A percentile compares a stretch with the other conserved stretches of the same genome.
phyloP scores from a whole-genome alignment of 352 stramenopile species.

The Phytophthora fragariaefolia region DNA sequence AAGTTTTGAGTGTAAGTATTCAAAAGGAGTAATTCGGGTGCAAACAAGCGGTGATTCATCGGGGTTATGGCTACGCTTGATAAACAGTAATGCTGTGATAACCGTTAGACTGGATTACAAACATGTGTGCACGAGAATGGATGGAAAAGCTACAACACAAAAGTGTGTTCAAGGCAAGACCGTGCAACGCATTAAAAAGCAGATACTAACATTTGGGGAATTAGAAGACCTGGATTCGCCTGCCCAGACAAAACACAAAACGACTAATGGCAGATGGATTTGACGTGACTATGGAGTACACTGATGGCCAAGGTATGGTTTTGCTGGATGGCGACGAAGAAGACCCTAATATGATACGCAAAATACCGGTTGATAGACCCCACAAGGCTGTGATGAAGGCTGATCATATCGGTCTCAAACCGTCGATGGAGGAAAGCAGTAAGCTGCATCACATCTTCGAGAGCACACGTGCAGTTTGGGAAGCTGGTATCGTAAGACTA shows the following conservation, averaged over 20 bases:
- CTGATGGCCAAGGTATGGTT: background rate
- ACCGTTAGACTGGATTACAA: background rate
- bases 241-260: background rate
- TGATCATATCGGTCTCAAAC: conserved; percentile 1
- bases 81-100: background rate
- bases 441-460: conserved; percentile 1
- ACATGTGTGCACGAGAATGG: background rate
- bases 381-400: background rate
- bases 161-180: background rate
- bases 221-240: background rate
- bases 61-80: background rate
- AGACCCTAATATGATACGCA: background rate
- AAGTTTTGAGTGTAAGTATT: conserved; percentile 1
- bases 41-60: background rate
- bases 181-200: background rate
- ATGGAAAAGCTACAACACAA: background rate
- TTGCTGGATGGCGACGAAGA: background rate
- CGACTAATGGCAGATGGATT: background rate
- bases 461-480: background rate
- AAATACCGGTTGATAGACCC: background rate
- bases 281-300: background rate
- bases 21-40: conserved; percentile 1
- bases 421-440: background rate
- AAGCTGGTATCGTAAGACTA: background rate
- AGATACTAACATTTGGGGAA: background rate